These are phyloP conservation scores for Annulohypoxylon maeteangense DNA, from an alignment of 495 filamentous ascomycete genomes.

Conservation along the genomic window DNA sequence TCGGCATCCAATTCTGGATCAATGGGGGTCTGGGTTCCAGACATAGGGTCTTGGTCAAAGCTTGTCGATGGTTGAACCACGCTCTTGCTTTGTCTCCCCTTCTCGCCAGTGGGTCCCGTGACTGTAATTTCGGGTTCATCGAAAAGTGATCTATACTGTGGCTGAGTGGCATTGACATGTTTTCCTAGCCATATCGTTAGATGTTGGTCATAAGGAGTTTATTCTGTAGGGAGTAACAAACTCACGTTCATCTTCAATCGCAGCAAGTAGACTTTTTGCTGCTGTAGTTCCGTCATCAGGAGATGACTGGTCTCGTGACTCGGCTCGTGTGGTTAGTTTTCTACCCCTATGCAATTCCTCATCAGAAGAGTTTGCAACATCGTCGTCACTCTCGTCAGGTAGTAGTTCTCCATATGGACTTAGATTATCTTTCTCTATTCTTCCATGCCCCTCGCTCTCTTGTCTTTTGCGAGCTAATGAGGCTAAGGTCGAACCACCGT, in stretches of 20 bases:
- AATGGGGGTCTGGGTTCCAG: constrained; percentile 78
- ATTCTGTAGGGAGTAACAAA: constrained; percentile 28
- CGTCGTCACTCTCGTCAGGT: constrained; percentile 64
- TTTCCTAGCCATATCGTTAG: constrained; percentile 51
- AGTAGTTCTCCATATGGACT: constrained; percentile 68
- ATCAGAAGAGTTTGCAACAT: constrained; percentile 59
- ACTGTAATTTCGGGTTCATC: constrained; percentile 72
- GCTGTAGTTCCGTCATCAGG: constrained; percentile 47
- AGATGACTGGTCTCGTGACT: constrained; percentile 46
- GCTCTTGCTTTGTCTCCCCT: constrained; percentile 50
- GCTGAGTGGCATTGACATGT: constrained; percentile 54
- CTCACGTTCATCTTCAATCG: constrained; percentile 83
- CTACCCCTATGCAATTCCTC: constrained; percentile 63
- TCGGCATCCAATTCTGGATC: constrained; percentile 90
- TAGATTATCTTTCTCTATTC: constrained; percentile 78
- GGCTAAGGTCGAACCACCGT: constrained; percentile 65
- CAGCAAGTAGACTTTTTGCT: constrained; percentile 69
- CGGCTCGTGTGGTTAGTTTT: constrained; percentile 55
- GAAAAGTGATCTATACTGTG: constrained; percentile 64
- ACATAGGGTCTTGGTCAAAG: constrained; percentile 73
- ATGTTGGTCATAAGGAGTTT: background rate
- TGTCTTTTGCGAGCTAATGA: constrained; percentile 60
- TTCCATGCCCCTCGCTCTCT: constrained; percentile 62
- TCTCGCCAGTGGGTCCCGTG: constrained; percentile 70
- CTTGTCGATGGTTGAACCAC: constrained; percentile 84